Base-by-base conservation (phyloP, 2,329 filamentous ascomycete species). In the Stagonosporopsis rhizophila region DNA sequence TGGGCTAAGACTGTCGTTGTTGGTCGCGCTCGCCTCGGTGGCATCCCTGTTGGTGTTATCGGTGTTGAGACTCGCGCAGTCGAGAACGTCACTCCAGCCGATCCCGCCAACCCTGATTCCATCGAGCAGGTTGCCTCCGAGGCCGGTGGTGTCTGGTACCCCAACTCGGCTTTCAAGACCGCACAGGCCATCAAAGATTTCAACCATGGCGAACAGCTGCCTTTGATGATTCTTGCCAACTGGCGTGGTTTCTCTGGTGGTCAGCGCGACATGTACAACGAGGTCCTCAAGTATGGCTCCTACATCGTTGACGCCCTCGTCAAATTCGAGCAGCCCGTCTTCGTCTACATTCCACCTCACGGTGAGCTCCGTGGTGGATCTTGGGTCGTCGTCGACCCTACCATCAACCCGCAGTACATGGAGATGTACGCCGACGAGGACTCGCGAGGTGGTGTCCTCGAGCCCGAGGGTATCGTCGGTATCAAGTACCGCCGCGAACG, bases 211-310 rank as follows among this genome's bases (percentile, higher is more conserved):
- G 95, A 99, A 81, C 95, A 99, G 82, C 85, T 99, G 73, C 95
- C 95, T 54, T 83, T 99, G 65, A 98, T 99, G 92, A 99, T 99
- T 75, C 87, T 99, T 63, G 95, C 95, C 80, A 99, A 99, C 85
- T 99, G 95, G 95, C 89, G 95, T 87, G 95, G 95, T 83, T 99
- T 99, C 91, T 99, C 95, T 67, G 95, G 95, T 83, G 95, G 95
- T 64, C 95, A 99, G 81, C 92, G 94, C 68, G 95, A 99, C 80
- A 99, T 99, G 95, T 99, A 96, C 87, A 97, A 98, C 82, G 95
- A 99, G 81, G 95, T 99, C 15, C 87, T 99, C 79, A 99, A 99
- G 84, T 99, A 99, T 74, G 95, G 95, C 75, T 97, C 94, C 17
- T 98, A 95, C 85, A 99, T 99, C 74, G 95, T 99, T 67, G 95